Evolutionary conservation across 805 yeast species (phyloP), one percentile per base, ranked within the genome.

Genomic region (Saccharomycopsis capsularis): DNA sequence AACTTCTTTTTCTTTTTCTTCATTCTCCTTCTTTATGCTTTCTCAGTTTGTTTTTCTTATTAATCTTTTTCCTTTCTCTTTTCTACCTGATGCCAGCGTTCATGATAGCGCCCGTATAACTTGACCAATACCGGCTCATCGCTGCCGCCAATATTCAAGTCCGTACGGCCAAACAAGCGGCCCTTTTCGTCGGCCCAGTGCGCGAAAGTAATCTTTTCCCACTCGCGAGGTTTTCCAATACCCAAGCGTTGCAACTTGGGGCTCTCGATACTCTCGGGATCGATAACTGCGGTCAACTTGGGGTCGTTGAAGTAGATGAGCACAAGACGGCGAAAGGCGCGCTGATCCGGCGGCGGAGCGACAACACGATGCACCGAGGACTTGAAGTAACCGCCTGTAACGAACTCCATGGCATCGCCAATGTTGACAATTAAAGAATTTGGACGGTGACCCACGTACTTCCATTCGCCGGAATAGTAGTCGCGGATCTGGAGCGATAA

Each of bases 311-410:
- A 66, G 46, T 64, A 63, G 15, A 66, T 66, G 11, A 65, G 46
- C 7, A 62, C 66, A 44, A 63, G 52, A 44, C 70, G 54, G 27
- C 64, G 57, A 50, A 42, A 59, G 1, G 55, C 46, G 29, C 53
- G 54, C 54, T 73, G 77, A 42, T 70, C 73, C 1, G 42, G 53
- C 2, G 76, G 77, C 1, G 77, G 76, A 25, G 68, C 64, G 7
- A 69, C 65, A 5, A 73, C 78, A 45, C 77, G 56, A 48, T 73
- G 78, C 35, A 73, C 59, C 15, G 74, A 64, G 19, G 74, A 68
- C 44, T 69, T 69, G 58, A 71, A 73, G 47, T 67, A 69, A 0
- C 74, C 74, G 5, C 76, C 77, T 21, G 73, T 65, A 18, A 68
- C 56, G 46, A 68, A 68, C 52, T 68, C 71, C 40, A 69, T 44